Percentiles rank a stretch among this genome's conserved stretches.
Conservation (phyloP, 2,329 filamentous ascomycete species). For the Sporothrix brasiliensis region DNA sequence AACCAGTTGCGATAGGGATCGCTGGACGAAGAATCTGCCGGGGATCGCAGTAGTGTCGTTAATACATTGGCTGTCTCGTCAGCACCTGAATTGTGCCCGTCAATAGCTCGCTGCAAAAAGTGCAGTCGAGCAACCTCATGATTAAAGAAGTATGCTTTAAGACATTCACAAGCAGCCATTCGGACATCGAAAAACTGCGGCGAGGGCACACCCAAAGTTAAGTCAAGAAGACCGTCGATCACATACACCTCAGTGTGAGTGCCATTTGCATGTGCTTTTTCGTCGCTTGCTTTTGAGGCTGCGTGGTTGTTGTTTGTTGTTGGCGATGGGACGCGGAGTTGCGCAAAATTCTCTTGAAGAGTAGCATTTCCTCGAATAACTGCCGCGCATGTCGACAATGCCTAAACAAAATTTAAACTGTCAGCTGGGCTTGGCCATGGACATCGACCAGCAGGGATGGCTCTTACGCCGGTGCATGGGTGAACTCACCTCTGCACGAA, state of each 20-base stretch:
- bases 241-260: conserved; percentile 71
- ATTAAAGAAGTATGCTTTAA: conserved; percentile 88
- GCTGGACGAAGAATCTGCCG: conserved; percentile 60
- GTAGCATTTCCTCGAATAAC: conserved; percentile 78
- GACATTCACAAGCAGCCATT: conserved; percentile 82
- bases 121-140: conserved; percentile 81
- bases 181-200: conserved; percentile 75
- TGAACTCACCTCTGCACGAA: conserved; percentile 72
- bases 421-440: conserved; percentile 17
- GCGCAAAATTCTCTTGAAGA: conserved; percentile 87
- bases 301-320: conserved; percentile 45
- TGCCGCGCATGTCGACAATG: conserved; percentile 82
- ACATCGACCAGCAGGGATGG: conserved; percentile 1
- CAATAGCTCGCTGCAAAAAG: conserved; percentile 85
- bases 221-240: conserved; percentile 86
- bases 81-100: conserved; percentile 74
- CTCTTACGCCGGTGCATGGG: background rate
- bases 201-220: conserved; percentile 70
- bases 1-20: conserved; percentile 93
- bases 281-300: background rate
- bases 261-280: conserved; percentile 49
- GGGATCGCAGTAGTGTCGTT: conserved; percentile 73
- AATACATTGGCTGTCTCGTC: conserved; percentile 88
- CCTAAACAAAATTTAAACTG: conserved; percentile 50
- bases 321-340: conserved; percentile 73